These are phyloP conservation scores for Colletotrichum sp. DNA, from an alignment of 2,329 filamentous ascomycete genomes.

Conservation along the genomic window DNA sequence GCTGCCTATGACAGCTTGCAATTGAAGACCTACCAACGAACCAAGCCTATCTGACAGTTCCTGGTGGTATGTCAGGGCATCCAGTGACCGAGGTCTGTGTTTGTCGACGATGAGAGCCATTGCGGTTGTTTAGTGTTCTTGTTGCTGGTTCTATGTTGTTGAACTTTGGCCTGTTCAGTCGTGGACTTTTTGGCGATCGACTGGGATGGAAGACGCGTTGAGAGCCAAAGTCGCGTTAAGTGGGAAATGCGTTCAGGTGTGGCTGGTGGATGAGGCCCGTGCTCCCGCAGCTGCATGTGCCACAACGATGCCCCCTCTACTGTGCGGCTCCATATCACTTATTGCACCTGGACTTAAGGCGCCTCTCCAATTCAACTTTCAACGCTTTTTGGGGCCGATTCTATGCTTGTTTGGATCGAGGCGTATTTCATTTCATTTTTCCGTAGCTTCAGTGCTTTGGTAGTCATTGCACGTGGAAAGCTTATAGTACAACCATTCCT, in stretches of 20 bases:
- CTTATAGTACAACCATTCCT: conserved; percentile 18
- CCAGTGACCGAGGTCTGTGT: conserved; percentile 75
- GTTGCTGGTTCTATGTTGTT: background rate
- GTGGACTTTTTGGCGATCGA: conserved; percentile 17
- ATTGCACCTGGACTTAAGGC: background rate
- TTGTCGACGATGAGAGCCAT: conserved; percentile 78
- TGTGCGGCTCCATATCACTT: background rate
- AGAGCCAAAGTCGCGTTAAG: conserved; percentile 38
- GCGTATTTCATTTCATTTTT: background rate
- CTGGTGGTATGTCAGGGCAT: conserved; percentile 82
- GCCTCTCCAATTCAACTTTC: background rate
- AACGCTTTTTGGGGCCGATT: background rate
- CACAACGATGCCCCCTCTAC: background rate
- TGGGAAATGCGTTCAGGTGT: conserved; percentile 24
- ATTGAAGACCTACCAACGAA: conserved; percentile 70
- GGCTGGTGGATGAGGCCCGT: conserved; percentile 21
- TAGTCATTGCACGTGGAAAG: background rate
- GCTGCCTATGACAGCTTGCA: background rate
- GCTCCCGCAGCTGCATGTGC: background rate
- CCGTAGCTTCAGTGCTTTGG: background rate
- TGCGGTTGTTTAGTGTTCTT: conserved; percentile 23
- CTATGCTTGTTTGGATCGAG: background rate
- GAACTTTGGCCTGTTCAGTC: background rate
- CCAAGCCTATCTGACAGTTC: conserved; percentile 87
- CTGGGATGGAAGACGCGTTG: conserved; percentile 28